Base-by-base conservation (phyloP, 495 filamentous ascomycete genomes). In the Aspergillus egyptiacus region DNA sequence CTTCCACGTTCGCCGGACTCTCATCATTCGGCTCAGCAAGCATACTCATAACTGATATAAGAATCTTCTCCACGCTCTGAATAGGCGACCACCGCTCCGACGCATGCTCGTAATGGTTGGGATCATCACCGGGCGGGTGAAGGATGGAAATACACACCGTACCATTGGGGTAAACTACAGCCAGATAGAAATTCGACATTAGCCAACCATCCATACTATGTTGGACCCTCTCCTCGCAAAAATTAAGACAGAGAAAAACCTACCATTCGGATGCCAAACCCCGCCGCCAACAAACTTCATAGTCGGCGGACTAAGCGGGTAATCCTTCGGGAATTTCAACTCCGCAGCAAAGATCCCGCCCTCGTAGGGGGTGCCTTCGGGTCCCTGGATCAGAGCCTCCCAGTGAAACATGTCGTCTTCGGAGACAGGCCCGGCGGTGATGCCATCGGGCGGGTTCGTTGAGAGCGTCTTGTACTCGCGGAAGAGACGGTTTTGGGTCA, bases 11-110 rank as follows among this genome's bases (percentile, higher is more conserved):
- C 47, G 93, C 93, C 1, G 93, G 94, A 61, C 86, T 91, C 79
- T 99, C 93, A 62, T 97, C 94, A 66, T 99, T 99, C 54, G 93
- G 93, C 72, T 96, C 93, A 2, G 91, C 90, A 46, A 99, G 75
- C 93, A 99, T 97, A 62, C 89, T 95, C 89, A 99, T 99, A 36
- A 99, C 93, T 1, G 80, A 86, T 45, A 97, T 90, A 52, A 99
- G 71, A 46, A 99, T 99, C 80, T 96, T 97, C 76, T 97, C 94
- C 55, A 96, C 90, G 48, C 83, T 89, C 71, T 97, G 93, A 35
- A 99, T 96, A 33, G 93, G 93, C 33, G 82, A 86, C 93, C 93
- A 99, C 39, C 93, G 79, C 74, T 99, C 93, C 15, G 82, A 86
- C 18, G 94, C 94, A 57, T 91, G 86, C 69, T 99, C 93, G 74